A percentile compares a stretch with the other conserved stretches of the same genome.
Evolutionary conservation across 495 filamentous ascomycete species (phyloP).

Genomic region (Filosporella fistucella): DNA sequence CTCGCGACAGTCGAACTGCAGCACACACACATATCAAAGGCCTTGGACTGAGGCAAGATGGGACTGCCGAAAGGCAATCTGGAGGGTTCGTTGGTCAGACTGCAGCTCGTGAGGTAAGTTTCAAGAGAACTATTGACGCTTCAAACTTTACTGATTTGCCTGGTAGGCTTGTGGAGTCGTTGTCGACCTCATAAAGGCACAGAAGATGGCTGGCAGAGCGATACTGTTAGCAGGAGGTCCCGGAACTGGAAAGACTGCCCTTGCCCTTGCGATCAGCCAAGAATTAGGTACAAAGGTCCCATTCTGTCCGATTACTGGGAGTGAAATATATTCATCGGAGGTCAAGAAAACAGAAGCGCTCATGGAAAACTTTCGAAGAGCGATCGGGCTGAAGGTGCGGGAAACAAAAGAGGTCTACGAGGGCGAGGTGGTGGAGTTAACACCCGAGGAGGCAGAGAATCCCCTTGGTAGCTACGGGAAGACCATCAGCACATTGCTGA

Average conservation of each 20-base stretch:
- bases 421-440: conserved; percentile 93
- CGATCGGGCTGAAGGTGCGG: conserved; percentile 91
- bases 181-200: conserved; percentile 87
- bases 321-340: conserved; percentile 94
- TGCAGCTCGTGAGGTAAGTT: conserved; percentile 77
- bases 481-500: conserved; percentile 86
- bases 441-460: conserved; percentile 96
- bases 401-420: conserved; percentile 99
- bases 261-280: conserved; percentile 89
- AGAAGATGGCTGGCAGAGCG: conserved; percentile 95
- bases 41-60: conserved; percentile 77
- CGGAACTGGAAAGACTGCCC: conserved; percentile 94
- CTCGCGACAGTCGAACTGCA: conserved; percentile 91
- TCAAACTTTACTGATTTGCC: too few species aligned
- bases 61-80: conserved; percentile 68
- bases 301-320: conserved; percentile 94
- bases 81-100: conserved; percentile 88
- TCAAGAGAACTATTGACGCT: background rate
- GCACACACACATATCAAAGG: conserved; percentile 97
- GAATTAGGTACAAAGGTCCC: conserved; percentile 96
- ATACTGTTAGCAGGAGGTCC: conserved; percentile 88
- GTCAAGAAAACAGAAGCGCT: conserved; percentile 98
- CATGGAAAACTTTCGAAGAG: conserved; percentile 97
- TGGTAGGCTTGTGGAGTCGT: conserved; percentile 83
- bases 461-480: conserved; percentile 93